Base-by-base conservation (phyloP, 495 filamentous ascomycete genomes). In the Lepidopterella palustris region DNA sequence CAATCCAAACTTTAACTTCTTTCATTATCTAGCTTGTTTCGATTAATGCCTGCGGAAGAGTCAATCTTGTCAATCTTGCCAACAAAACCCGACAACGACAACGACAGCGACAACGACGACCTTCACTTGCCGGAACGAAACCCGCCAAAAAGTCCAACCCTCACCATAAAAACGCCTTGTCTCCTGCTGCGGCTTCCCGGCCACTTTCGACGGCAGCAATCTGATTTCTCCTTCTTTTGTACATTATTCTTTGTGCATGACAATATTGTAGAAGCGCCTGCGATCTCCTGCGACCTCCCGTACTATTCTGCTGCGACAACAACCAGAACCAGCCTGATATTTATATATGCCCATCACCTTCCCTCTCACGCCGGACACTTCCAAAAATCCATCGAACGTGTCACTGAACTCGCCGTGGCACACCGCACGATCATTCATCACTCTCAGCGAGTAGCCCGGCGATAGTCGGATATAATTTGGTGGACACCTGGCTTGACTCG, bases 171-270 rank as follows among this genome's bases (percentile, higher is more conserved):
- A 25, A 56, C 60, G 59, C 61, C 57, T 56, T 42, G 57, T 45
- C 60, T 54, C 42, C 23, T 40, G 25, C 64, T 59, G 39, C 64
- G 60, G 56, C 60, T 55, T 66, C 55, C 59, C 59, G 42, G 52
- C 59, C 52, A 50, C 60, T 62, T 35, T 56, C 27, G 23, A 39
- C 51, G 1, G 23, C 48, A 40, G 53, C 45, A 50, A 56, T 55
- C 57, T 60, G 57, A 35, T 40, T 31, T 10, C 29, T 26, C 55
- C n/a, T 53, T 52, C 60, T 53, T 50, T 24, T 21, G 18, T 27
- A 9, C 47, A 42, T 47, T 11, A 18, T 24, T 23, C 64, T 67
- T 67, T 67, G 64, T 67, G 11, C 24, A 25, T 8, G 21, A 29
- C 32, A 24, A 50, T 45, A 21, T 53, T 63, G 62, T 67, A 53